A percentile compares a stretch with the other conserved stretches of the same genome.
These are phyloP conservation scores for Sporothrix globosa DNA, from an alignment of 2,329 filamentous ascomycete genomes.

Conservation along the genomic window DNA sequence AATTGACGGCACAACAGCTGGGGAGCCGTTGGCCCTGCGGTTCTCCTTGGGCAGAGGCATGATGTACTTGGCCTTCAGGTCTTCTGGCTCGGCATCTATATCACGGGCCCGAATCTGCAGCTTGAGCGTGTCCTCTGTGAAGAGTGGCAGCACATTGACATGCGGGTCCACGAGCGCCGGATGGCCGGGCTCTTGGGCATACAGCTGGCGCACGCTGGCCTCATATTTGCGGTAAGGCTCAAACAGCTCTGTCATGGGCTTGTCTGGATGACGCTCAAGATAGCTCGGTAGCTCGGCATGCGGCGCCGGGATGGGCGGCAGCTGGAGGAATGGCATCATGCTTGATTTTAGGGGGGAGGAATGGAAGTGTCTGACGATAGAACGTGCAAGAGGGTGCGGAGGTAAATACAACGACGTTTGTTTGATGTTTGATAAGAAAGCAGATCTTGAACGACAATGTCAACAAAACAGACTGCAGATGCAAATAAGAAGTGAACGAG, in stretches of 20 bases:
- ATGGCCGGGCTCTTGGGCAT: conserved; percentile 68
- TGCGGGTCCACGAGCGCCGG: conserved; percentile 58
- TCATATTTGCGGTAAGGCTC: conserved; percentile 71
- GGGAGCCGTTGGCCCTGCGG: conserved; percentile 64
- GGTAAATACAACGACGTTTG: not conserved
- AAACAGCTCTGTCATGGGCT: conserved; percentile 61
- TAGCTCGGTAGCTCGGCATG: conserved; percentile 54
- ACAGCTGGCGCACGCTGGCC: conserved; percentile 65
- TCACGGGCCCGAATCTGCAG: conserved; percentile 67
- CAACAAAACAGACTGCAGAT: not conserved
- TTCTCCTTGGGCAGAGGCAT: conserved; percentile 67
- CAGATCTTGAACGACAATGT: not conserved
- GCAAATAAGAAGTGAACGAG: not conserved
- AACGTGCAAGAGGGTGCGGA: not conserved
- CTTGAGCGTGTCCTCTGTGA: conserved; percentile 57
- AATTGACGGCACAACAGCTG: conserved; percentile 68
- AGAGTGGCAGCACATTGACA: conserved; percentile 69
- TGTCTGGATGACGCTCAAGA: conserved; percentile 58
- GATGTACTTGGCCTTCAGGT: conserved; percentile 67
- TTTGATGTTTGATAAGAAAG: not conserved
- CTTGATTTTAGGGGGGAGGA: not conserved
- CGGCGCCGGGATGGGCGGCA: conserved; percentile 53
- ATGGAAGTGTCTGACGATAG: not conserved
- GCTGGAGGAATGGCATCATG: conserved; percentile 38
- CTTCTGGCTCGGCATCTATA: conserved; percentile 58